Conservation (phyloP, 2,329 filamentous ascomycete species). For the Colletotrichum caudatum region DNA sequence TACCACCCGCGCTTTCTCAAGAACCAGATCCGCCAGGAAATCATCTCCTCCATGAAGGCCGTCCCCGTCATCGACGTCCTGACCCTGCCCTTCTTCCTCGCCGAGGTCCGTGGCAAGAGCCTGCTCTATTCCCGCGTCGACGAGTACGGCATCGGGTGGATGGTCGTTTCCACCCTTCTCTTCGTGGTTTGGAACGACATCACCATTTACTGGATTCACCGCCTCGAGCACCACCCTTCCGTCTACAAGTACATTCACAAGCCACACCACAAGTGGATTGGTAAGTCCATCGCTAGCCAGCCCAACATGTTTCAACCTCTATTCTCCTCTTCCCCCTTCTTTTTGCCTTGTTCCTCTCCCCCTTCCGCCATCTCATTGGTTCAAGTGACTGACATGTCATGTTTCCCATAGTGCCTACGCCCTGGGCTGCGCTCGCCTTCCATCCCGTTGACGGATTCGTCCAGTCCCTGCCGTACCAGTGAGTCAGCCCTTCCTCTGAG, state of each 20-base stretch:
- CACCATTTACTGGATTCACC: slow-evolving; percentile 62
- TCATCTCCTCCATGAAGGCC: slow-evolving; percentile 56
- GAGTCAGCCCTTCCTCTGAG: slow-evolving; percentile 38
- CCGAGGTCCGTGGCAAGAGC: slow-evolving; percentile 61
- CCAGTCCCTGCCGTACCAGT: slow-evolving; percentile 62
- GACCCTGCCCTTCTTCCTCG: slow-evolving; percentile 60
- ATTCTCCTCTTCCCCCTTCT: not conserved
- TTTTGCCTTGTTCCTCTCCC: no score
- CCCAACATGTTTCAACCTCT: not conserved
- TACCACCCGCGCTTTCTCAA: slow-evolving; percentile 62
- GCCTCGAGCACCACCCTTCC: slow-evolving; percentile 58
- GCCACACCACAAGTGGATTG: slow-evolving; percentile 63
- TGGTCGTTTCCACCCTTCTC: slow-evolving; percentile 52
- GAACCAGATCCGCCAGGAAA: slow-evolving; percentile 61
- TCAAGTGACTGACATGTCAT: not conserved
- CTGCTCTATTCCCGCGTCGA: slow-evolving; percentile 54
- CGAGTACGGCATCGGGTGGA: slow-evolving; percentile 57
- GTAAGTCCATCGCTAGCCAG: slow-evolving; percentile 47
- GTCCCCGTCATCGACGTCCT: slow-evolving; percentile 59
- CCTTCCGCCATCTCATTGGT: not conserved
- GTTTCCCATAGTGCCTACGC: slow-evolving; percentile 56
- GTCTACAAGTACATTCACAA: slow-evolving; percentile 62
- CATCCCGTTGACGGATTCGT: slow-evolving; percentile 61
- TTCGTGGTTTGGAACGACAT: slow-evolving; percentile 62
- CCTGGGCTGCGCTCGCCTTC: slow-evolving; percentile 61